A percentile compares a stretch with the other conserved stretches of the same genome.
These are phyloP conservation scores for Trametes cingulata DNA, from an alignment of 768 basidiomycete genomes.

Conservation along the genomic window DNA sequence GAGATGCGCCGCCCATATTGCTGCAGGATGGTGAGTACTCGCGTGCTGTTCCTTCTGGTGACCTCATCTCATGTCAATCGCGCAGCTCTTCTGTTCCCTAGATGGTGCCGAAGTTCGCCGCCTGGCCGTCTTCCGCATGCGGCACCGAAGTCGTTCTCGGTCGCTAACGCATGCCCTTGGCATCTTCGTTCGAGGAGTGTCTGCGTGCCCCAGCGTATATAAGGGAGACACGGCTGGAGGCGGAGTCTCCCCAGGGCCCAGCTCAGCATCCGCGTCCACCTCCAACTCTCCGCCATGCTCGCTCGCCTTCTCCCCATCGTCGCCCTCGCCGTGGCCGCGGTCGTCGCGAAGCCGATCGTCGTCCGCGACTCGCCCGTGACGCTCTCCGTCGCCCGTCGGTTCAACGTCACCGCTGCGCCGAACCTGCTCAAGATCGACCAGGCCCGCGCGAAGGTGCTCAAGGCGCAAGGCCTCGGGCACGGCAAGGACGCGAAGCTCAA, in stretches of 20 bases:
- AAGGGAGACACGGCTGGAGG: neutral
- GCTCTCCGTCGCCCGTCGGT: conserved; percentile 17
- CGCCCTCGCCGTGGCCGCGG: conserved; percentile 3
- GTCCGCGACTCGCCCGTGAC: conserved; percentile 17
- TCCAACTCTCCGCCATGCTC: conserved; percentile 1
- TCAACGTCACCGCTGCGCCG: conserved; percentile 15
- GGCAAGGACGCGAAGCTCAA: neutral
- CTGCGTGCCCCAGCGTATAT: neutral
- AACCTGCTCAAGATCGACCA: conserved; percentile 21
- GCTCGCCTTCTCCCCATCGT: conserved; percentile 6
- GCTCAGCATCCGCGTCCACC: conserved; percentile 5
- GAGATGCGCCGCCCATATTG: neutral
- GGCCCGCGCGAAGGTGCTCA: conserved; percentile 17
- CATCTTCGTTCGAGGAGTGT: neutral
- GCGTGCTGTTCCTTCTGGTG: conserved; percentile 2
- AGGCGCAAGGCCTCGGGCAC: neutral
- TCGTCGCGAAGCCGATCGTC: conserved; percentile 18
- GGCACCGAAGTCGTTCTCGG: neutral
- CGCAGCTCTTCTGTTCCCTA: neutral
- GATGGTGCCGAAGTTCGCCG: neutral
- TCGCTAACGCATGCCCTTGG: neutral
- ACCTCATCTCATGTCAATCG: neutral
- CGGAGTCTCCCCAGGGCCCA: neutral
- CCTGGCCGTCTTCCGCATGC: neutral
- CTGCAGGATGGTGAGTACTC: conserved; percentile 4